Base-by-base conservation (phyloP, 352 stramenopile genomes). In the Phytophthora cajani region DNA sequence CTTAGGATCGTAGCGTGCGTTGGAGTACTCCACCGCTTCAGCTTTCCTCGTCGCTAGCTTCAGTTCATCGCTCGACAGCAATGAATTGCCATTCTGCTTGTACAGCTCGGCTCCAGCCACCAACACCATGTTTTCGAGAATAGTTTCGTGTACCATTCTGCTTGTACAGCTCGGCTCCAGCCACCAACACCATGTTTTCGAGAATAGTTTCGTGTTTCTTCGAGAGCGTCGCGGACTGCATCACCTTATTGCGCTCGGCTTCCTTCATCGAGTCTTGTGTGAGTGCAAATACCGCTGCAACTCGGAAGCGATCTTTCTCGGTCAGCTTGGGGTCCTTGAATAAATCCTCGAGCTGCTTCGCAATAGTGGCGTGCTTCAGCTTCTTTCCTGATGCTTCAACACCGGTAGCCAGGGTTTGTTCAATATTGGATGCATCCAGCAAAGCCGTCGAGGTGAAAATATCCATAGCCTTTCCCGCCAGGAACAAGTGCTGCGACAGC, bases 341-440 rank as follows among this genome's bases (percentile, higher is more conserved):
- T 32, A 93, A 65, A 51, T 97, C 85, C 53, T 98, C 93, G 6
- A 98, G 80, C 58, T 96, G 77, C 63, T 97, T 95, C 1, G 95
- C 73, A 46, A 99, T 62, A 5, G 86, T 80, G 5, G 69, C 63
- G 27, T 94, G 72, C 73, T 98, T 98, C 23, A 97, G 78, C 51
- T 93, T 95, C 54, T 93, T 89, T 1, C 93, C 96, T 5, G 97
- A 97, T 36, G 97, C 94, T 70, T 98, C 94, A 3, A 98, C 91
- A 5, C 96, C 96, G 1, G 96, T 99, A 0, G 95, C 94, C 52
- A 99, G 85, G 3, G 88, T 98, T 74, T 99, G 97, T 71, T 99
- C 97, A 49, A 99, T 74, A 54, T 98, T 96, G 16, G 86, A 97
- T 0, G 98, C 80, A 19, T 98, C 91, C 32, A 99, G 66, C 7